These are phyloP conservation scores for Anisodus acutangulus DNA, from an alignment of 257 asterid genomes.

Conservation along the genomic window DNA sequence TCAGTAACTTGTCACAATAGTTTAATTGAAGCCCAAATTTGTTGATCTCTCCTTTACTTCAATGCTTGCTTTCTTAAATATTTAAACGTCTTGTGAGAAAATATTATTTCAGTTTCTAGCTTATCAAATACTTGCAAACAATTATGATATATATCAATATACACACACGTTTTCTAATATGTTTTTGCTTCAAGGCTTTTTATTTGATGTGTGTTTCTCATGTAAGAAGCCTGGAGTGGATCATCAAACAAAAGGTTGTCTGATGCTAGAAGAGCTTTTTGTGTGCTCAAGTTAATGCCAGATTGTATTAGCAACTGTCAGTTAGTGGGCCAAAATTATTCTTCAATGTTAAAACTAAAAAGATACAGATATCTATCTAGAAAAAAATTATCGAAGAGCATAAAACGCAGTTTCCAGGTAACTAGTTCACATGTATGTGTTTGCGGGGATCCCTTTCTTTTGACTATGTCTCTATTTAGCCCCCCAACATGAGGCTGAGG, in stretches of 20 bases:
- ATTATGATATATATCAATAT: neutral
- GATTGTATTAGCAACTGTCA: neutral
- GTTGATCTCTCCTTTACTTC: neutral
- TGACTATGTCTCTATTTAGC: neutral
- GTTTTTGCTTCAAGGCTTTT: neutral
- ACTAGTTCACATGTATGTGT: neutral
- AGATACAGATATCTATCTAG: neutral
- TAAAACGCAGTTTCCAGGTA: neutral
- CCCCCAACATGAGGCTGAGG: neutral
- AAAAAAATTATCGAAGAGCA: neutral
- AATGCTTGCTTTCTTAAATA: slow-evolving; percentile 4
- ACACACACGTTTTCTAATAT: neutral
- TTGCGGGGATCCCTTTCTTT: neutral
- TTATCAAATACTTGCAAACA: neutral
- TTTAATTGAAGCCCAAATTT: neutral
- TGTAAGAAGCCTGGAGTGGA: neutral
- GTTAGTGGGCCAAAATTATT: neutral
- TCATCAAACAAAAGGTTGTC: neutral
- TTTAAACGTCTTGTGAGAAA: neutral
- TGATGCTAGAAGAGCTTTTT: slow-evolving; percentile 16
- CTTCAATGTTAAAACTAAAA: neutral
- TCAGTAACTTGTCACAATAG: neutral
- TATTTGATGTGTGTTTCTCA: slow-evolving; percentile 1
- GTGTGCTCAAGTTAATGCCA: neutral
- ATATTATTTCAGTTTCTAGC: slow-evolving; percentile 11